Percentiles rank a stretch among this genome's conserved stretches.
Evolutionary conservation across 139 green algal species (phyloP).

Genomic region (Nannochloris sp.): DNA sequence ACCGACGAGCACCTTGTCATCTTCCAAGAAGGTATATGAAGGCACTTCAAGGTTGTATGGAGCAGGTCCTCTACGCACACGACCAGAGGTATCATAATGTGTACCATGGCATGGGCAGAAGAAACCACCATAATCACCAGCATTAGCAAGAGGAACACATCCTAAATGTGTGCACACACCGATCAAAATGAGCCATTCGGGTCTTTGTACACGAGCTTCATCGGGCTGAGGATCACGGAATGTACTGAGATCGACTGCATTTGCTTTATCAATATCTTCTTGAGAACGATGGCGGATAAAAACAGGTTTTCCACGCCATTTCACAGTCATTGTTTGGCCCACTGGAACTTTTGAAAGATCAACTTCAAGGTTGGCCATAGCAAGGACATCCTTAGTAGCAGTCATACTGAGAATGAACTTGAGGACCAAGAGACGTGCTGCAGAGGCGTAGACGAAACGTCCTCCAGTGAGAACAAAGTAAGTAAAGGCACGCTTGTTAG

Average conservation of each 20-base stretch:
- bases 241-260: slow-evolving; percentile 55
- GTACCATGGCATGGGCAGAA: slow-evolving; percentile 92
- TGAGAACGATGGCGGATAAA: slow-evolving; percentile 89
- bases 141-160: slow-evolving; percentile 95
- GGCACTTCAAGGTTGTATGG: slow-evolving; percentile 97
- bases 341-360: slow-evolving; percentile 80
- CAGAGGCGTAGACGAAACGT: slow-evolving; percentile 97
- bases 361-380: slow-evolving; percentile 90
- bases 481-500: slow-evolving; percentile 86
- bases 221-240: slow-evolving; percentile 91
- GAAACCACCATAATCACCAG: slow-evolving; percentile 96
- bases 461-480: slow-evolving; percentile 96
- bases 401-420: slow-evolving; percentile 97
- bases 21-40: slow-evolving; percentile 73
- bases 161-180: slow-evolving; percentile 99
- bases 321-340: slow-evolving; percentile 91
- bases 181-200: slow-evolving; percentile 97
- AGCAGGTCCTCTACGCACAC: slow-evolving; percentile 92
- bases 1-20: slow-evolving; percentile 63
- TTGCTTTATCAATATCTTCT: slow-evolving; percentile 75
- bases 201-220: slow-evolving; percentile 62
- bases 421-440: slow-evolving; percentile 85
- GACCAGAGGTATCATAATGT: slow-evolving; percentile 95
- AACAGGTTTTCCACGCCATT: slow-evolving; percentile 99
- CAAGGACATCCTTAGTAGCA: slow-evolving; percentile 87